A percentile compares a stretch with the other conserved stretches of the same genome.
Evolutionary conservation across 2,329 filamentous ascomycete species (phyloP).

Genomic region (Parastagonospora nodorum): DNA sequence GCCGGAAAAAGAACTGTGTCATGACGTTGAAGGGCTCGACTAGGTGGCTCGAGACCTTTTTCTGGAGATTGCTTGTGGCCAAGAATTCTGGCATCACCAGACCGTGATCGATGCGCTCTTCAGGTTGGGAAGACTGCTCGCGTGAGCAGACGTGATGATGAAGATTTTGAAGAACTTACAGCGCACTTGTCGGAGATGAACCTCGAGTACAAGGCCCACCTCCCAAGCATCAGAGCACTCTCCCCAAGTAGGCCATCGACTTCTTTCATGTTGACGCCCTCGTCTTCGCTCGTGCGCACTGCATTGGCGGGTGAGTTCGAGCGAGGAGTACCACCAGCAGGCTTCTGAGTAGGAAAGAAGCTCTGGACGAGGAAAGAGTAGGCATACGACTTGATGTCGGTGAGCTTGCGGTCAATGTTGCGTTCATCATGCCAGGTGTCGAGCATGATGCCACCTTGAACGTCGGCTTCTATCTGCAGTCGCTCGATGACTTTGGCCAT

Average conservation of each 20-base stretch:
- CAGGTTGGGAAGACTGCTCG: conserved; percentile 34
- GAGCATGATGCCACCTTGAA: conserved; percentile 92
- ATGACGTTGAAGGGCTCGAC: conserved; percentile 84
- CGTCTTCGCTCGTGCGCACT: conserved; percentile 78
- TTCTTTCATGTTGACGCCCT: conserved; percentile 95
- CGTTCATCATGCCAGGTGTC: conserved; percentile 96
- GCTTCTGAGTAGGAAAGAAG: conserved; percentile 75
- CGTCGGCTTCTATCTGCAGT: conserved; percentile 90
- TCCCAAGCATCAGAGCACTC: conserved; percentile 86
- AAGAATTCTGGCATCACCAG: conserved; percentile 75
- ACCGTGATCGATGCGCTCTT: conserved; percentile 61
- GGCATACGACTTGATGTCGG: conserved; percentile 95
- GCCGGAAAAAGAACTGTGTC: conserved; percentile 94
- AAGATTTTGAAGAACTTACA: conserved; percentile 57
- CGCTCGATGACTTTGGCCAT: conserved; percentile 95
- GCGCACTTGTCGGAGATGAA: conserved; percentile 87
- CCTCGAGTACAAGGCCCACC: conserved; percentile 89
- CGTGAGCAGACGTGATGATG: conserved; percentile 16
- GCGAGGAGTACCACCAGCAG: conserved; percentile 65
- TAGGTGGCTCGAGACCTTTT: conserved; percentile 77
- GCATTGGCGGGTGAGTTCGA: conserved; percentile 73
- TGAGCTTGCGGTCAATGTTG: conserved; percentile 80
- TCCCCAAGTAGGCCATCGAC: conserved; percentile 87
- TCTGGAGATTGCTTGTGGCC: conserved; percentile 75
- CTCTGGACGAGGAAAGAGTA: conserved; percentile 97